Percentiles rank a stretch among this genome's conserved stretches.
Conservation (phyloP, 495 filamentous ascomycete species). For the Penicillium antarcticum region DNA sequence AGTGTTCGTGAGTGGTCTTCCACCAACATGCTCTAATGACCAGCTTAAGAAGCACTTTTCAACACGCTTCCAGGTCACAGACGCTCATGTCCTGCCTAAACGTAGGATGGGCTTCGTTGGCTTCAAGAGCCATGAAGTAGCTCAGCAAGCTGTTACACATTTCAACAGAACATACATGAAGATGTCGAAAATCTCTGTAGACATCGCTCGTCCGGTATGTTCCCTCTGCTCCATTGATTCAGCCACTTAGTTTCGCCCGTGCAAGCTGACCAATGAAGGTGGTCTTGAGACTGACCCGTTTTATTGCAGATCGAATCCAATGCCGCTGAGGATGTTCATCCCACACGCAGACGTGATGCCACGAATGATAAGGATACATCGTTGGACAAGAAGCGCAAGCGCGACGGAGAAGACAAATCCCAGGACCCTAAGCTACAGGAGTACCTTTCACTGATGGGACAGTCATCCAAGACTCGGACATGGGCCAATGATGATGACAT, state of each 20-base stretch:
- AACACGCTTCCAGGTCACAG: constrained; percentile 72
- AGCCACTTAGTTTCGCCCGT: constrained; percentile 21
- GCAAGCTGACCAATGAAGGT: constrained; percentile 46
- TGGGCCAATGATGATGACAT: constrained; percentile 61
- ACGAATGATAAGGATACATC: constrained; percentile 19
- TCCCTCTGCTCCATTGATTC: constrained; percentile 8
- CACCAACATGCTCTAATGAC: constrained; percentile 68
- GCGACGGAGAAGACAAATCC: constrained; percentile 41
- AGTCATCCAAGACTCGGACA: constrained; percentile 60
- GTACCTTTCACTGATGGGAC: constrained; percentile 79
- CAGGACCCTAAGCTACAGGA: constrained; percentile 79
- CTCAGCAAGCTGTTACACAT: constrained; percentile 79
- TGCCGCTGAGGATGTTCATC: constrained; percentile 31
- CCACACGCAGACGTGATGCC: constrained; percentile 31
- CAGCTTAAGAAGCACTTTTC: constrained; percentile 88
- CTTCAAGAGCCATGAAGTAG: constrained; percentile 79
- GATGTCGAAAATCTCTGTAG: constrained; percentile 92
- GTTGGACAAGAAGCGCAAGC: constrained; percentile 49
- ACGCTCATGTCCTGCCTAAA: constrained; percentile 83
- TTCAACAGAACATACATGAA: constrained; percentile 94
- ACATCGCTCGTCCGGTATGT: constrained; percentile 82
- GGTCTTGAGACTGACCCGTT: constrained; percentile 45
- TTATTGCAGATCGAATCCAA: constrained; percentile 38
- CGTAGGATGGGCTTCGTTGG: constrained; percentile 95
- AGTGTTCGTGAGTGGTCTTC: constrained; percentile 86